Percentiles rank a stretch among this genome's conserved stretches.
phyloP scores from a whole-genome alignment of 371 early-diverging fungal genomes.

The Saksenaea vasiformis region DNA sequence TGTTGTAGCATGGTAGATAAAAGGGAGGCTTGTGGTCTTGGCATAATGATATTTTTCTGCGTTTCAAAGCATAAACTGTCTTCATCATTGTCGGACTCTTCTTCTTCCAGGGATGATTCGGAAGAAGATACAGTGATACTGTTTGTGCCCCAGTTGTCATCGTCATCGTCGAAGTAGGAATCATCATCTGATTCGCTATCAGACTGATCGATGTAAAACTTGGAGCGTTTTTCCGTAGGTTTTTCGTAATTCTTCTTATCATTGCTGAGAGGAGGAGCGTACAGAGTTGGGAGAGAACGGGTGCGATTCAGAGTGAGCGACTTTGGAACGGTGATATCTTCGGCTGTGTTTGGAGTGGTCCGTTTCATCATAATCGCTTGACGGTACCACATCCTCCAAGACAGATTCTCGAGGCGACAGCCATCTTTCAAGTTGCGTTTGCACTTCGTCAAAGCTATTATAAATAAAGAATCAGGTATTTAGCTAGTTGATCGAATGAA shows the following conservation, averaged over 20 bases:
- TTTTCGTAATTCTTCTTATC: neutral
- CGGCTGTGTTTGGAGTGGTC: neutral
- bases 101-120: slow-evolving; percentile 2
- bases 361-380: slow-evolving; percentile 23
- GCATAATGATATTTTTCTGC: neutral
- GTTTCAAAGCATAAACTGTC: slow-evolving; percentile 7
- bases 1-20: slow-evolving; percentile 18
- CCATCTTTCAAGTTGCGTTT: slow-evolving; percentile 50
- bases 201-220: neutral
- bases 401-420: slow-evolving; percentile 50
- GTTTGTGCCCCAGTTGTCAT: slow-evolving; percentile 4
- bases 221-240: neutral
- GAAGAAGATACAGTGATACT: slow-evolving; percentile 9
- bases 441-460: slow-evolving; percentile 46
- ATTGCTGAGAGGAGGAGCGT: neutral
- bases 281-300: neutral
- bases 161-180: neutral
- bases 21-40: slow-evolving; percentile 14
- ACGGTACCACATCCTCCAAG: slow-evolving; percentile 47
- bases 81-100: neutral
- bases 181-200: slow-evolving; percentile 1
- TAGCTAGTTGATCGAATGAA: neutral
- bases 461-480: neutral
- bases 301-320: neutral
- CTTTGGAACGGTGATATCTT: neutral